These are phyloP conservation scores for Fragaria vesca DNA, from an alignment of 306 rosid genomes.

Conservation along the genomic window DNA sequence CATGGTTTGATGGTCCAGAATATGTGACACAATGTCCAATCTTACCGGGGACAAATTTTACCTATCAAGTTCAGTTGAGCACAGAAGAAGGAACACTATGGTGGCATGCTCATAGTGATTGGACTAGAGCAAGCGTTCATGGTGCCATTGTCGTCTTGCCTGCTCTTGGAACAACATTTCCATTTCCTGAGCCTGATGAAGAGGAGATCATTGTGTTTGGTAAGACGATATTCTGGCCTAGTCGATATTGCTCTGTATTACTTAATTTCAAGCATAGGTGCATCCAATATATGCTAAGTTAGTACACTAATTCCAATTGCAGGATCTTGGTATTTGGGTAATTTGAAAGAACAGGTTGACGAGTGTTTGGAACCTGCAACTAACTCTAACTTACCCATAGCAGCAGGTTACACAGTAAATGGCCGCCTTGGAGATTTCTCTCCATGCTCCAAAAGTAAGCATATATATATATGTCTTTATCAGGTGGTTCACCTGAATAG, in stretches of 20 bases:
- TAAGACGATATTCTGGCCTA: background rate
- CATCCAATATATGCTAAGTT: background rate
- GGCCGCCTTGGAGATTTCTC: constrained; percentile 13
- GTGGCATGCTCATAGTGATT: constrained; percentile 1
- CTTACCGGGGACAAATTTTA: background rate
- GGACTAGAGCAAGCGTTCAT: constrained; percentile 1
- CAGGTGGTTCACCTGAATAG: background rate
- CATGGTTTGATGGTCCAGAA: constrained; percentile 1
- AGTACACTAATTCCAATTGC: background rate
- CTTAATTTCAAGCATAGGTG: background rate
- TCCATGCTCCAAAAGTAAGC: constrained; percentile 11
- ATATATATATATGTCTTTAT: background rate
- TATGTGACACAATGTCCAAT: background rate
- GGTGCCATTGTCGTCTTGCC: constrained; percentile 20
- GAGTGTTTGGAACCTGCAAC: background rate
- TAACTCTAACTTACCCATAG: background rate
- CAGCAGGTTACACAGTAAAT: constrained; percentile 2
- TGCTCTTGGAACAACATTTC: background rate
- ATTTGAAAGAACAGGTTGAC: background rate
- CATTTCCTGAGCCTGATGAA: constrained; percentile 10
- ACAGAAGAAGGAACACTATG: background rate
- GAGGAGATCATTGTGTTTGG: constrained; percentile 14
- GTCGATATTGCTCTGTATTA: background rate
- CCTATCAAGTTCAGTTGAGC: background rate
- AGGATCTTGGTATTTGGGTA: constrained; percentile 11